These are phyloP conservation scores for Neonectria punicea DNA, from an alignment of 2,329 filamentous ascomycete genomes.

Conservation along the genomic window DNA sequence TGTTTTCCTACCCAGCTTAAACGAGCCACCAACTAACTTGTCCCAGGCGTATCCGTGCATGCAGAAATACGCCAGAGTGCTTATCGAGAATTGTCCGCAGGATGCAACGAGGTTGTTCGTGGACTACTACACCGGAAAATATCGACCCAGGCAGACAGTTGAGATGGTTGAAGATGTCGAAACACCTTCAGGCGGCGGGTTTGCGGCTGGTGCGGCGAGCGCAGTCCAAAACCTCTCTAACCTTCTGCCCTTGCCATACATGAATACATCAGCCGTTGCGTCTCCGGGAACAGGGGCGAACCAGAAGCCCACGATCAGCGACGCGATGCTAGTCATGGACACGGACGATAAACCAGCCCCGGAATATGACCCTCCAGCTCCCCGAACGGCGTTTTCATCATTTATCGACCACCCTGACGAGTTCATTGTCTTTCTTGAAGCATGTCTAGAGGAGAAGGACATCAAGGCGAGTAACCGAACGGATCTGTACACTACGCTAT, in stretches of 20 bases:
- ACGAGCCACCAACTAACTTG: conserved; percentile 44
- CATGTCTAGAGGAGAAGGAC: conserved; percentile 77
- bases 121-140: conserved; percentile 92
- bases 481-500: conserved; percentile 93
- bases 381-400: conserved; percentile 90
- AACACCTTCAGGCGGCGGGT: conserved; percentile 54
- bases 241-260: conserved; percentile 85
- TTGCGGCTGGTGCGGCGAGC: conserved; percentile 71
- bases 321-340: conserved; percentile 63
- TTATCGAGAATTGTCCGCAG: conserved; percentile 86
- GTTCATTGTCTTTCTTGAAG: conserved; percentile 93
- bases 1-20: conserved; percentile 44
- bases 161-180: conserved; percentile 49
- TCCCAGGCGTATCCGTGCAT: conserved; percentile 82
- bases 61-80: conserved; percentile 93
- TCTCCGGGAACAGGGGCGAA: conserved; percentile 64
- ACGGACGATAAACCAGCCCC: conserved; percentile 57
- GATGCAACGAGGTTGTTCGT: conserved; percentile 90
- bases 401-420: conserved; percentile 95
- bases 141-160: conserved; percentile 75
- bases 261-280: conserved; percentile 71
- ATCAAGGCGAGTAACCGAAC: conserved; percentile 80
- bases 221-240: conserved; percentile 89
- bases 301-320: conserved; percentile 60
- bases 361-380: conserved; percentile 82